Base-by-base conservation (phyloP, 73 alveolate species). In the Uronychia setigera region DNA sequence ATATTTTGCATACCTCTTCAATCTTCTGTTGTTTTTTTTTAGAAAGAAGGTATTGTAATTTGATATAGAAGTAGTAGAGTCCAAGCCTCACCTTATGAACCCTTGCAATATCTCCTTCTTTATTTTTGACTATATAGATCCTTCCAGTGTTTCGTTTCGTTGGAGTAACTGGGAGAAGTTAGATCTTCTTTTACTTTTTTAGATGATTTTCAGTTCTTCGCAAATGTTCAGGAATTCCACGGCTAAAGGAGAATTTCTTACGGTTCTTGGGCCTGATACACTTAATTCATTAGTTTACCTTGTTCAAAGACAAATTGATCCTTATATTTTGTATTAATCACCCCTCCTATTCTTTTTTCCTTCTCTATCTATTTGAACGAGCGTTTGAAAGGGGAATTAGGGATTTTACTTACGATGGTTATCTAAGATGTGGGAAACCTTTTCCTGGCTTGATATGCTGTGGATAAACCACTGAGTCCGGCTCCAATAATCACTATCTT, bases 231-330 rank as follows among this genome's bases (percentile, higher is more conserved):
- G 60, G 5, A 80, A 25, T 29, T 80, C 87, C n/a, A 30, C 35
- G 0, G 87, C 77, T 32, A n/a, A 26, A 57, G 29, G 31, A 25
- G 84, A 32, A 33, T 78, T 33, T 1, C 87, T 35, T 28, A 80
- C 29, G 30, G 79, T 80, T 58, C 87, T 80, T 26, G 87, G 87
- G 32, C 87, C 87, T n/a, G n/a, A n/a, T n/a, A n/a, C n/a, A n/a
- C n/a, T n/a, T n/a, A n/a, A n/a, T n/a, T n/a, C n/a, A n/a, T n/a
- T n/a, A n/a, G n/a, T n/a, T n/a, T n/a, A n/a, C n/a, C n/a, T 0
- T 32, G 59, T 31, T 80, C 87, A 80, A 32, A 59, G 30, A 80
- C 79, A 57, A 35, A 80, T 29, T 58, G 31, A 35, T 57, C 87
- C 26, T 30, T 11, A 29, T 34, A 13, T 0, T 28, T 74, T 0